Conservation (phyloP, 768 basidiomycete genomes). For the Leccinum pellstonianum region DNA sequence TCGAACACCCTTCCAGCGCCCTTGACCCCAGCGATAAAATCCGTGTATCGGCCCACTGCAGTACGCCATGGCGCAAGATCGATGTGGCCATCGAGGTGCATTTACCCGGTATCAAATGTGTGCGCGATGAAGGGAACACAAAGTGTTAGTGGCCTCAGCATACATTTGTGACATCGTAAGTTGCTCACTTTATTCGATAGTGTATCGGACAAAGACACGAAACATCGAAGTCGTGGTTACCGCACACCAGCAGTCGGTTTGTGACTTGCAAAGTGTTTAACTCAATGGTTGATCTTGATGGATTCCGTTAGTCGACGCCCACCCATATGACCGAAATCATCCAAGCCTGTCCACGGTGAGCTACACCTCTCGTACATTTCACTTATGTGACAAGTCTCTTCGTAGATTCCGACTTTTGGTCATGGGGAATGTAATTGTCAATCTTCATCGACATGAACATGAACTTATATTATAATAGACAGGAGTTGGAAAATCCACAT, state of each 20-base stretch:
- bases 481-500: constrained; percentile 16
- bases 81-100: background rate
- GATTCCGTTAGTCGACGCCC: background rate
- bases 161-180: background rate
- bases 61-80: background rate
- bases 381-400: background rate
- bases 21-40: constrained; percentile 1
- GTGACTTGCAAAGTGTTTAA: background rate
- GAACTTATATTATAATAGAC: constrained; percentile 1
- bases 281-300: background rate
- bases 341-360: constrained; percentile 5
- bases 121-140: background rate
- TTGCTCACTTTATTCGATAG: constrained; percentile 1
- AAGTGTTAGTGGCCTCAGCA: constrained; percentile 9
- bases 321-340: no score
- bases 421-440: constrained; percentile 13
- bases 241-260: constrained; percentile 2
- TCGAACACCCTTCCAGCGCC: background rate
- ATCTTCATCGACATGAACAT: background rate
- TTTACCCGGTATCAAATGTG: background rate
- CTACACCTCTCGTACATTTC: background rate
- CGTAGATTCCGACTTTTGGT: constrained; percentile 16
- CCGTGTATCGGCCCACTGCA: background rate
- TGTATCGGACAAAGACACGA: constrained; percentile 6
- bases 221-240: constrained; percentile 11